phyloP scores from a whole-genome alignment of 1,284 basidiomycete genomes.

The Cerrena zonata region DNA sequence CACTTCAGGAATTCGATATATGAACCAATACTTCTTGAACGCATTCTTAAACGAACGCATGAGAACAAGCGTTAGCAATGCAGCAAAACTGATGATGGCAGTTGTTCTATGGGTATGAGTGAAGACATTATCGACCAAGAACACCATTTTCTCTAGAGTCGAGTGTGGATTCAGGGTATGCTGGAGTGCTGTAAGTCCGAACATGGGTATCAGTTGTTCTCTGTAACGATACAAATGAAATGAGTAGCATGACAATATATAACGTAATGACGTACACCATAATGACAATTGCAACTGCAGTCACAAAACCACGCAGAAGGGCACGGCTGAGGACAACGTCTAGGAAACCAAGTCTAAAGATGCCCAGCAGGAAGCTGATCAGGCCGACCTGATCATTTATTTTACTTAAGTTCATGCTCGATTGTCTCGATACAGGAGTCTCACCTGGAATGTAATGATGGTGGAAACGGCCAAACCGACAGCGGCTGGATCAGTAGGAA shows the following conservation, averaged over 20 bases:
- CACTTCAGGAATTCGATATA: slow-evolving; percentile 83
- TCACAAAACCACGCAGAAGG: slow-evolving; percentile 81
- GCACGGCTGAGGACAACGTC: slow-evolving; percentile 92
- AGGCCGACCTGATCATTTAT: slow-evolving; percentile 60
- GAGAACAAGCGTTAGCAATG: slow-evolving; percentile 60
- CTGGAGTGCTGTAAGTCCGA: slow-evolving; percentile 63
- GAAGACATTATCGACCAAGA: slow-evolving; percentile 64
- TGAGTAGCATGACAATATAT: background rate
- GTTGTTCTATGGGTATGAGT: slow-evolving; percentile 60
- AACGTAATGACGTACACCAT: slow-evolving; percentile 46
- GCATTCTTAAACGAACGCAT: slow-evolving; percentile 49
- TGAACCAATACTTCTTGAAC: slow-evolving; percentile 55
- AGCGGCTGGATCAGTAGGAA: slow-evolving; percentile 45
- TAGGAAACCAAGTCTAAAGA: slow-evolving; percentile 87
- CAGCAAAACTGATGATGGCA: slow-evolving; percentile 65
- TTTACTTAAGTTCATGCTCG: too few relatives aligned
- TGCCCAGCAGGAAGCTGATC: slow-evolving; percentile 80
- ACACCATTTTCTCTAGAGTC: slow-evolving; percentile 72
- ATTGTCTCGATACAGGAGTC: too few relatives aligned
- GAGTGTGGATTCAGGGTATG: slow-evolving; percentile 51
- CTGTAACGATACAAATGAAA: too few relatives aligned
- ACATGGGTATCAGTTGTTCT: slow-evolving; percentile 79
- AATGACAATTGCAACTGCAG: slow-evolving; percentile 73
- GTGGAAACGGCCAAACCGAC: slow-evolving; percentile 65
- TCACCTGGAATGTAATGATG: slow-evolving; percentile 78